These are phyloP conservation scores for maize (Zea mays) DNA, from an alignment of 176 grass and related monocot genomes.

Conservation along the genomic window Zm-B73-REFERENCE-NAM-5.0 NC_050096.1:2096001-2096500, in stretches of 20 bases:
- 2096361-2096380: conserved; percentile 77
- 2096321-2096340: conserved; percentile 82
- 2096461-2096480: conserved; percentile 85
- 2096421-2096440: conserved; percentile 88
- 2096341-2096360: conserved; percentile 76
- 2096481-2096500: conserved; percentile 83
- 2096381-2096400: conserved; percentile 70
- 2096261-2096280: conserved; percentile 77
- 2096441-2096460: conserved; percentile 84
- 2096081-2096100: no score
- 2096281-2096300: conserved; percentile 74
- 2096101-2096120: no score
- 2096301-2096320: conserved; percentile 81
- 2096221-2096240: conserved; percentile 78
- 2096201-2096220: conserved; percentile 73
- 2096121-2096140: conserved; percentile 54
- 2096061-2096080: no score
- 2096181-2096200: conserved; percentile 73
- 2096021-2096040: conserved; percentile 75
- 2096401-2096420: conserved; percentile 78
- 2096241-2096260: conserved; percentile 79
- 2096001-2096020: conserved; percentile 68
- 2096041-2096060: background rate
- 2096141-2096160: conserved; percentile 60
- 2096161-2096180: conserved; percentile 53